Base-by-base conservation (phyloP, 371 early-diverging fungal species). In the Saksenaea oblongispora region DNA sequence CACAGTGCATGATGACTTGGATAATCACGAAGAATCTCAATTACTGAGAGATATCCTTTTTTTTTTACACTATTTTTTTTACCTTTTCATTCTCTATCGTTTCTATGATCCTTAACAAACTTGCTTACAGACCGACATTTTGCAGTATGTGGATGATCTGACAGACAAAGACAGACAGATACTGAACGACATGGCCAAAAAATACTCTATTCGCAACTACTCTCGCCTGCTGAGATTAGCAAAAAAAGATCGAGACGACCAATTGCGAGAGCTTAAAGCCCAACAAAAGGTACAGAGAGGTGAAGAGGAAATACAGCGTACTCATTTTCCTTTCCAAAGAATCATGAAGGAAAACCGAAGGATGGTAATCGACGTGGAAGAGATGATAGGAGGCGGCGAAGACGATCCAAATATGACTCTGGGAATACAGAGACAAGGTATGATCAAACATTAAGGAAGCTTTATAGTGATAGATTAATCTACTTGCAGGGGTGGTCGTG, bases 101-200 rank as follows among this genome's bases (percentile, higher is more conserved):
- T 24, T 27, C 9, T 10, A 8, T 53, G 34, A 7, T 59, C 73
- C 67, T 72, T 72, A 53, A 68, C 66, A 59, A 59, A 5, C 13
- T 65, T 55, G 54, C 64, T 56, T 59, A 76, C 74, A 78, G 69
- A 69, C 70, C 10, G 80, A 82, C 41, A 75, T 82, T 58, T 65
- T 82, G 35, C 72, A 75, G 44, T 76, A 82, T 58, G 76, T 82
- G 1, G 75, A 82, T 55, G 80, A 82, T 26, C 56, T 82, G 58
- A 77, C 71, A 0, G 79, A 79, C 24, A 72, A 70, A 26, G 82
- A 82, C 31, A 64, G 70, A 31, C 59, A 71, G 39, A 69, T 63
- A 11, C 54, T 82, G 57, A 75, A 79, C 36, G 74, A 73, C 0
- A 79, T 82, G 80, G 78, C 78, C 13, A 64, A 63, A 13, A 77